Conservation (phyloP, 1,284 basidiomycete species). For the Flammula alnicola region DNA sequence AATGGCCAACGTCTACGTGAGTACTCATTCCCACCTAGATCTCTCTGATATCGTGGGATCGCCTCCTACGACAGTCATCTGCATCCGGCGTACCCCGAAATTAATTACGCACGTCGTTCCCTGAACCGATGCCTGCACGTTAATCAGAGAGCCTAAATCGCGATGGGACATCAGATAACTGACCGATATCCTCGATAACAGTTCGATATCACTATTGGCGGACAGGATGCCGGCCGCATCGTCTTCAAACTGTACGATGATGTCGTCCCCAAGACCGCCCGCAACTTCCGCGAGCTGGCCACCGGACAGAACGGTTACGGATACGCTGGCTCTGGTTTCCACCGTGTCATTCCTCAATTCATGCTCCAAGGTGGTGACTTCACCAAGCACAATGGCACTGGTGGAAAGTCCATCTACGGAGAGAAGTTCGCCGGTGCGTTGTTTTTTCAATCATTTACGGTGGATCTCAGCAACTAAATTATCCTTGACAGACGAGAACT, state of each 20-base stretch:
- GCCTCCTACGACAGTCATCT: background rate
- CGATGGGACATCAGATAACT: no score
- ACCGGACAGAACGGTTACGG: no score
- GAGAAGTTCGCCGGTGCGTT: no score
- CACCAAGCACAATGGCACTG: no score
- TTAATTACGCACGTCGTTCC: no score
- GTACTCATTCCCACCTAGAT: slow-evolving; percentile 17
- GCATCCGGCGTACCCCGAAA: background rate
- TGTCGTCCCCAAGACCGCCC: no score
- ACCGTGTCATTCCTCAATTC: no score
- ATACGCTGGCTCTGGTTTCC: no score
- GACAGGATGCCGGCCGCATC: slow-evolving; percentile 65
- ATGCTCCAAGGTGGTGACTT: no score
- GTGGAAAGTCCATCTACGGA: no score
- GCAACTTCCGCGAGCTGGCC: no score
- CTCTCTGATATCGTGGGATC: background rate
- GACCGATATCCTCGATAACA: slow-evolving; percentile 50
- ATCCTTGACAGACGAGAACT: slow-evolving; percentile 79
- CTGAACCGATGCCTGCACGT: no score
- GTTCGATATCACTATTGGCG: slow-evolving; percentile 82
- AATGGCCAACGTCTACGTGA: slow-evolving; percentile 42
- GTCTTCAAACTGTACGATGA: slow-evolving; percentile 87
- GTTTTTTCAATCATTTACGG: slow-evolving; percentile 64
- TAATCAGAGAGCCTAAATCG: background rate
- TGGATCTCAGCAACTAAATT: background rate